These are phyloP conservation scores for Cystobasidium slooffiae DNA, from an alignment of 1,284 basidiomycete genomes.

Conservation along the genomic window DNA sequence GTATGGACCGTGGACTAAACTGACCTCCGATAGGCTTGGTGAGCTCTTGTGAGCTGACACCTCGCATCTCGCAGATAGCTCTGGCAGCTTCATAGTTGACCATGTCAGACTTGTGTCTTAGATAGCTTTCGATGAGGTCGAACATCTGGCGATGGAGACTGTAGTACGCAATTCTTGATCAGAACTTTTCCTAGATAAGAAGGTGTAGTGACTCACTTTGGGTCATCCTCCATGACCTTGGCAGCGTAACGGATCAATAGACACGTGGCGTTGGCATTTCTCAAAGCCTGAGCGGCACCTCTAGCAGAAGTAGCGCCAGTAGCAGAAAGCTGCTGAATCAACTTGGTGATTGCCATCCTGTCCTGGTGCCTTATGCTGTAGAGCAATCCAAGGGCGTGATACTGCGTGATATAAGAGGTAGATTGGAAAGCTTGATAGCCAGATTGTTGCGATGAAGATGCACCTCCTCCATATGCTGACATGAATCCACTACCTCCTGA, in stretches of 20 bases:
- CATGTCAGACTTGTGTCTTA: constrained; percentile 99
- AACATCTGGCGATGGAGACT: constrained; percentile 90
- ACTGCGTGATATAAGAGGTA: constrained; percentile 92
- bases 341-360: constrained; percentile 98
- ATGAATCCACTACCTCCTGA: constrained; percentile 57
- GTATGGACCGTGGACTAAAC: constrained; percentile 38
- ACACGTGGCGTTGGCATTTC: constrained; percentile 97
- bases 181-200: not conserved
- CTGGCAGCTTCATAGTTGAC: constrained; percentile 99
- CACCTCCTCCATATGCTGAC: constrained; percentile 59
- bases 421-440: constrained; percentile 79
- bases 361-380: constrained; percentile 97
- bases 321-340: constrained; percentile 81
- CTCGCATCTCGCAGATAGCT: constrained; percentile 94
- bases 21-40: constrained; percentile 82
- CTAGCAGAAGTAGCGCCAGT: constrained; percentile 80
- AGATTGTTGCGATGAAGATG: constrained; percentile 56
- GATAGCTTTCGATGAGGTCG: constrained; percentile 91
- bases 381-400: constrained; percentile 92
- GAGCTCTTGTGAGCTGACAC: constrained; percentile 75
- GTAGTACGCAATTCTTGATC: constrained; percentile 1
- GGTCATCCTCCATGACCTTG: constrained; percentile 97
- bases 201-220: constrained; percentile 70
- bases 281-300: constrained; percentile 76
- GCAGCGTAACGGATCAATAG: constrained; percentile 98